Evolutionary conservation across 768 basidiomycete species (phyloP), one percentile per base, ranked within the genome.

Genomic region (Vararia minispora): DNA sequence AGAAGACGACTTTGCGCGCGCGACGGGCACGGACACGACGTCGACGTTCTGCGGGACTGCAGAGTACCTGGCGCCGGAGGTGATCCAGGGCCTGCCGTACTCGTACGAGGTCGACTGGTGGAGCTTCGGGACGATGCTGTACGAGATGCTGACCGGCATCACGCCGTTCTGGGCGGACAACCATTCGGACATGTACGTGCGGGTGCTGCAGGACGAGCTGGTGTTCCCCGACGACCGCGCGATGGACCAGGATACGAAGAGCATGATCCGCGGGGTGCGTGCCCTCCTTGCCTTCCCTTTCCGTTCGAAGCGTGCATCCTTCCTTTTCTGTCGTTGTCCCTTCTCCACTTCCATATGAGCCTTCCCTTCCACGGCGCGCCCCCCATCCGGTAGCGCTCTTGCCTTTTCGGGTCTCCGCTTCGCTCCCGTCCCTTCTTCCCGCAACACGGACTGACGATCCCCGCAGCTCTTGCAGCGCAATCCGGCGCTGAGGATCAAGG

Each of bases 101-200:
- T 80, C 81, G 47, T 98, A 90, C 52, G 88, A 91, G 48, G 89
- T 94, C 16, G 94, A 98, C 57, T 94, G 90, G 87, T 99, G 91
- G 92, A 87, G 83, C 47, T 84, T 94, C 52, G 94, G 94, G 25
- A 97, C 94, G 45, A 94, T 98, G 85, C 62, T 98, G 43, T 90
- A 87, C 56, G 94, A 98, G 65, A 94, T 95, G 84, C 63, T 98
- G 60, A 86, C 87, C 27, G 94, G 94, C 20, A 84, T 92, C 47
- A 90, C 92, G 26, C 88, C 88, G 13, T 88, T 88, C 61, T 87
- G 83, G 81, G 87, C 87, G 11, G 80, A 83, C 53, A 90, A 90
- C 50, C 89, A 91, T 57, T 76, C 86, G 31, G 86, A 91, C 56
- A 94, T 95, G 90, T 95, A 94, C 64, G 79, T 87, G 43, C 68